Evolutionary conservation across 371 early-diverging fungal species (phyloP).

Genomic region (Vairimorpha necatrix): DNA sequence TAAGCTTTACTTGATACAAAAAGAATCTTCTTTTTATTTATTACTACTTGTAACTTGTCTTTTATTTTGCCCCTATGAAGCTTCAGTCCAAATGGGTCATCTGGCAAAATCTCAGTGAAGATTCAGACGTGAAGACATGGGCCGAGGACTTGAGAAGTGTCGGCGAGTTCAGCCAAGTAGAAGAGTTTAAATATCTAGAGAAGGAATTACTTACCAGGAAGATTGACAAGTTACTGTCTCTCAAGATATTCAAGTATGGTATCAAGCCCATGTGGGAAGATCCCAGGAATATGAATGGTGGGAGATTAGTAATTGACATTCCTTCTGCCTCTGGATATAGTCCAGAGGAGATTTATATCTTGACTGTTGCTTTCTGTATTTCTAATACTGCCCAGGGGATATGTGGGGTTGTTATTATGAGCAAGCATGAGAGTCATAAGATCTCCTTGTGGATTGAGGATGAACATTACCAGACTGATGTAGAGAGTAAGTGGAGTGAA

Average conservation of each 20-base stretch:
- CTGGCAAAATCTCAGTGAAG: slow-evolving; percentile 55
- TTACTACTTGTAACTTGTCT: too few relatives aligned
- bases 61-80: slow-evolving; percentile 17
- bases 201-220: slow-evolving; percentile 78
- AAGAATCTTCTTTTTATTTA: too few relatives aligned
- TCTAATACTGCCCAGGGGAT: slow-evolving; percentile 78
- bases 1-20: too few relatives aligned
- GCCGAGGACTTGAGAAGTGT: slow-evolving; percentile 75
- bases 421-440: slow-evolving; percentile 35
- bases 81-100: slow-evolving; percentile 31
- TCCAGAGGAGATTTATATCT: slow-evolving; percentile 35
- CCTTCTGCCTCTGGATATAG: slow-evolving; percentile 7
- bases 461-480: slow-evolving; percentile 18
- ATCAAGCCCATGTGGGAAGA: slow-evolving; percentile 99
- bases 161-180: slow-evolving; percentile 76
- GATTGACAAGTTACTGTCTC: slow-evolving; percentile 77
- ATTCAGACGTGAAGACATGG: slow-evolving; percentile 73
- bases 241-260: slow-evolving; percentile 88
- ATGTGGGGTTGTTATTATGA: slow-evolving; percentile 74
- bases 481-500: slow-evolving; percentile 40
- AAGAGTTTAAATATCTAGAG: slow-evolving; percentile 78
- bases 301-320: slow-evolving; percentile 81
- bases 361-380: slow-evolving; percentile 80
- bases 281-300: slow-evolving; percentile 82
- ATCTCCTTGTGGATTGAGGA: slow-evolving; percentile 47